These are phyloP conservation scores for Pichia ethanolica DNA, from an alignment of 805 yeast species.

Conservation along the genomic window DNA sequence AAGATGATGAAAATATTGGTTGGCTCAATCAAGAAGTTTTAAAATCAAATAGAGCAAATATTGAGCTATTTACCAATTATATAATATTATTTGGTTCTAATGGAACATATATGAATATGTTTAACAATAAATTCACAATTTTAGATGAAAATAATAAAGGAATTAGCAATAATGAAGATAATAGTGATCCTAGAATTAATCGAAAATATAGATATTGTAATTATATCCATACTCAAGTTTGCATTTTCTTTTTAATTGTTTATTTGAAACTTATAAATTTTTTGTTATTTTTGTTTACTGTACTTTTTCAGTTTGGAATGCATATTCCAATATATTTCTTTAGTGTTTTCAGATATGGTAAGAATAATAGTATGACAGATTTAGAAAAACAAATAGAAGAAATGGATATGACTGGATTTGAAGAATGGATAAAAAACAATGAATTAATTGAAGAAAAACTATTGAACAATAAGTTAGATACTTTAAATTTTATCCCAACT, in stretches of 20 bases:
- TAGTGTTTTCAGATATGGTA: slow-evolving; percentile 5
- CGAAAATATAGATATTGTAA: slow-evolving; percentile 9
- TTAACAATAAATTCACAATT: neutral
- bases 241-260: slow-evolving; percentile 13
- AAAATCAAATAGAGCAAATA: neutral
- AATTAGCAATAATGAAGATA: neutral
- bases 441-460: neutral
- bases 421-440: neutral
- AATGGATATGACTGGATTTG: neutral
- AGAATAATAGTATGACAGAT: too few species aligned
- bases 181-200: neutral
- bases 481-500: too few species aligned
- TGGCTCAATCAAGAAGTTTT: neutral
- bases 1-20: neutral
- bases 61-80: slow-evolving; percentile 11
- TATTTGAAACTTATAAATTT: slow-evolving; percentile 20
- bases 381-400: neutral
- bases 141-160: neutral
- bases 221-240: slow-evolving; percentile 13
- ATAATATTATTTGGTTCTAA: slow-evolving; percentile 12
- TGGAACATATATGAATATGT: slow-evolving; percentile 8
- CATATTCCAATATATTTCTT: slow-evolving; percentile 17
- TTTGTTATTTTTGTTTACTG: slow-evolving; percentile 12
- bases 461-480: neutral
- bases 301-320: slow-evolving; percentile 14